phyloP scores from a whole-genome alignment of 768 basidiomycete species.

The Kondoa malvinella region DNA sequence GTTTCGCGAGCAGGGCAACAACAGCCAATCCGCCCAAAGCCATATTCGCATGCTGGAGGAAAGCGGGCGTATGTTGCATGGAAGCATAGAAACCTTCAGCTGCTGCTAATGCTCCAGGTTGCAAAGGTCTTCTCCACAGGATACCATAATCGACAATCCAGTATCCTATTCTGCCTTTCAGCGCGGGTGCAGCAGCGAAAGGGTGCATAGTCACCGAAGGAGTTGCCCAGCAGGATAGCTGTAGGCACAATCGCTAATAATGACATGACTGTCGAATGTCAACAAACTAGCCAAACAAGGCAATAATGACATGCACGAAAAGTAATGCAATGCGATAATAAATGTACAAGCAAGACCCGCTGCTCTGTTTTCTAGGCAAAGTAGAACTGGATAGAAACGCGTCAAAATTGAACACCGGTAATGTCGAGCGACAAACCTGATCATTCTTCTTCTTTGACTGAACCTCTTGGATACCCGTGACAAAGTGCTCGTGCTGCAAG shows the following conservation, averaged over 20 bases:
- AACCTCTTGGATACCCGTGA: conserved; percentile 62
- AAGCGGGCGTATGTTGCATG: neutral
- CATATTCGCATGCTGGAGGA: neutral
- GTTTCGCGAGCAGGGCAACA: neutral
- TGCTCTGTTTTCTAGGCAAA: conserved; percentile 1
- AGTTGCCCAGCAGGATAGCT: neutral
- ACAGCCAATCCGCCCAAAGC: neutral
- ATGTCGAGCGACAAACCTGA: conserved; percentile 39
- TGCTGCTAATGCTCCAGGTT: neutral
- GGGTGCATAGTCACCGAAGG: neutral
- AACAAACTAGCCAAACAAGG: neutral
- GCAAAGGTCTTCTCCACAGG: neutral
- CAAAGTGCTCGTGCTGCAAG: conserved; percentile 74
- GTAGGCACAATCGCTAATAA: neutral
- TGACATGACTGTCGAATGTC: neutral
- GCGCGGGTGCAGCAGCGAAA: neutral
- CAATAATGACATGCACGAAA: too few relatives aligned
- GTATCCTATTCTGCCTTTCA: neutral
- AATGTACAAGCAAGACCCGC: neutral
- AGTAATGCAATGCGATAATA: neutral
- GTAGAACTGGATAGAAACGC: conserved; percentile 14
- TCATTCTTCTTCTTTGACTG: conserved; percentile 99
- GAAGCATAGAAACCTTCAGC: neutral
- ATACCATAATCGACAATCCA: neutral
- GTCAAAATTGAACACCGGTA: neutral